phyloP scores from a whole-genome alignment of 257 asterid genomes.

The Eucommia ulmoides region DNA sequence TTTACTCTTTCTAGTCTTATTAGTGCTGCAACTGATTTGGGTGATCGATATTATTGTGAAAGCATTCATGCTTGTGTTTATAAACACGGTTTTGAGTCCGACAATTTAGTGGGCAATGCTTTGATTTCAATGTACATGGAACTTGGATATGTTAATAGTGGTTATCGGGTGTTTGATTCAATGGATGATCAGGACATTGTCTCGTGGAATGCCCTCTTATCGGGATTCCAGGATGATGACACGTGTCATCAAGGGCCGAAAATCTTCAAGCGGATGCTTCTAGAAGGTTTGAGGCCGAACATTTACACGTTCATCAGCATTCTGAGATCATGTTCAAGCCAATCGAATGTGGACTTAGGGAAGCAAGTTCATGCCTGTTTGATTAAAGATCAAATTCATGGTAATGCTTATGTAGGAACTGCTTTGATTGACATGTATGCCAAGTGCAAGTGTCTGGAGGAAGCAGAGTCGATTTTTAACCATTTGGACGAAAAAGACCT shows the following conservation, averaged over 20 bases:
- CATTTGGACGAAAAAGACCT: constrained; percentile 43
- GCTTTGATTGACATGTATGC: constrained; percentile 71
- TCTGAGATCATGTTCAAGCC: constrained; percentile 55
- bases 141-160: constrained; percentile 39
- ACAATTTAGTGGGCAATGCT: constrained; percentile 52
- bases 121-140: constrained; percentile 76
- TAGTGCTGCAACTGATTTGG: constrained; percentile 55
- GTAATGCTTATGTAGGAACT: constrained; percentile 42
- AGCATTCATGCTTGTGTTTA: constrained; percentile 69
- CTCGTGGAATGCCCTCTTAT: constrained; percentile 72
- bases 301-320: constrained; percentile 56
- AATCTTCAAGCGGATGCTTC: constrained; percentile 45
- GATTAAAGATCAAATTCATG: constrained; percentile 28
- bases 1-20: constrained; percentile 56
- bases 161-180: constrained; percentile 31
- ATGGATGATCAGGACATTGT: constrained; percentile 43
- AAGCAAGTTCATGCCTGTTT: constrained; percentile 63
- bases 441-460: constrained; percentile 46
- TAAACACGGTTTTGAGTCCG: constrained; percentile 47
- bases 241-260: constrained; percentile 40
- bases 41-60: constrained; percentile 36
- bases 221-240: constrained; percentile 53
- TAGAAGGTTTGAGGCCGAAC: constrained; percentile 56
- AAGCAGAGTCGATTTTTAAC: constrained; percentile 37
- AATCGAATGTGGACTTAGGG: constrained; percentile 34